Percentiles rank a stretch among this genome's conserved stretches.
phyloP scores from a whole-genome alignment of 805 yeast genomes.

The Lipomyces starkeyi region DNA sequence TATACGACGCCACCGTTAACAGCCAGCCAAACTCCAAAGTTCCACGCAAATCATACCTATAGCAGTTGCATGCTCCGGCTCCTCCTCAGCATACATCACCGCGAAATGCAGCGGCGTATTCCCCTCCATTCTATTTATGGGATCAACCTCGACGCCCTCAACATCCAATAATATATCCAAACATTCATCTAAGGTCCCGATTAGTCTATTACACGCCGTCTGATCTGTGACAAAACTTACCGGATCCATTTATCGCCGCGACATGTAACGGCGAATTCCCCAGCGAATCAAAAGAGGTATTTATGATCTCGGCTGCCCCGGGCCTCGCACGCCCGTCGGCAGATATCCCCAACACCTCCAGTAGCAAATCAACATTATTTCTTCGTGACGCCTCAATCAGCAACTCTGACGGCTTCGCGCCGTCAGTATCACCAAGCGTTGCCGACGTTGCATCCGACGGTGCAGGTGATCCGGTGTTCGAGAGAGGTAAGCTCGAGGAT shows the following conservation, averaged over 20 bases:
- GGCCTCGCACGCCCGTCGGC: conserved; percentile 41
- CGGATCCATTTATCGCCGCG: conserved; percentile 80
- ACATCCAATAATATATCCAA: conserved; percentile 81
- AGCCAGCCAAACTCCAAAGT: neutral
- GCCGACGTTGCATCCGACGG: neutral
- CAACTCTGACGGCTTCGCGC: conserved; percentile 81
- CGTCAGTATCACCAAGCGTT: conserved; percentile 49
- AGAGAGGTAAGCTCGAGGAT: neutral
- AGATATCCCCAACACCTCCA: conserved; percentile 57
- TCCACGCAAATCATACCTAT: conserved; percentile 48
- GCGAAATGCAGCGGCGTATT: conserved; percentile 92
- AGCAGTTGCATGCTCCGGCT: conserved; percentile 83
- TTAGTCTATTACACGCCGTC: neutral
- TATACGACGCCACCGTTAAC: neutral
- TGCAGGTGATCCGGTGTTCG: conserved; percentile 3
- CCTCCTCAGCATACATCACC: conserved; percentile 73
- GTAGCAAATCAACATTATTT: conserved; percentile 78
- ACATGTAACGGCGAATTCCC: conserved; percentile 84
- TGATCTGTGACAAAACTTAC: conserved; percentile 27
- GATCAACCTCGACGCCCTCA: conserved; percentile 91
- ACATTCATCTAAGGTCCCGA: conserved; percentile 60
- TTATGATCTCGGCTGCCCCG: conserved; percentile 59
- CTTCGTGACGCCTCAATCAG: conserved; percentile 85
- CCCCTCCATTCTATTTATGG: conserved; percentile 69
- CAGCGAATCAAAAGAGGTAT: conserved; percentile 72